Percentiles rank a stretch among this genome's conserved stretches.
Conservation (phyloP, 2,329 filamentous ascomycete species). For the Penicillium frequentans region DNA sequence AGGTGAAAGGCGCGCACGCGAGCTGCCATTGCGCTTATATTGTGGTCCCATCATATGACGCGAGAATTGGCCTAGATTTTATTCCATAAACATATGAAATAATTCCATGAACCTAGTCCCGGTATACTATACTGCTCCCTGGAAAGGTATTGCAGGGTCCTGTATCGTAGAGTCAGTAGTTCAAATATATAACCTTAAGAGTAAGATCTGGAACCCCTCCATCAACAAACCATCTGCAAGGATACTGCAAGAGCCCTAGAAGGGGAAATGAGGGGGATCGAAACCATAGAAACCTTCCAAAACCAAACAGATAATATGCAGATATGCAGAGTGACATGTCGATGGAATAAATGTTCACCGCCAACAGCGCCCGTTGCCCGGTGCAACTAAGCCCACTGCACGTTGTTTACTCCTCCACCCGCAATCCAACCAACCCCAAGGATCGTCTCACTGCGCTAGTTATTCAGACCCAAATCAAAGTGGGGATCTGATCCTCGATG, state of each 20-base stretch:
- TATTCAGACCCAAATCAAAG: conserved; percentile 12
- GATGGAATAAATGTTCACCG: conserved; percentile 20
- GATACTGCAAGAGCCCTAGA: conserved; percentile 3
- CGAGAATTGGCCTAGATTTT: not conserved
- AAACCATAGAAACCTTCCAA: not conserved
- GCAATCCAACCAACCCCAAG: conserved; percentile 28
- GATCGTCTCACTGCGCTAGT: conserved; percentile 21
- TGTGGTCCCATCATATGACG: not conserved
- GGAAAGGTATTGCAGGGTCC: not conserved
- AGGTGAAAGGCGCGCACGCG: not conserved
- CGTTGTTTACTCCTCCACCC: conserved; percentile 34
- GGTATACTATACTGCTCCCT: not conserved
- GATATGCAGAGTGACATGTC: conserved; percentile 5
- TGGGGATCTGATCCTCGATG: conserved; percentile 26
- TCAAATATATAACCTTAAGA: not conserved
- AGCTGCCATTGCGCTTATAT: not conserved
- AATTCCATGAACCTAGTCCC: not conserved
- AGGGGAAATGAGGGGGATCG: not conserved
- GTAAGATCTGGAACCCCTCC: not conserved
- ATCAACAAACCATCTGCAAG: conserved; percentile 3
- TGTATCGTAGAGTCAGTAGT: not conserved
- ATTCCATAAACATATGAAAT: not conserved
- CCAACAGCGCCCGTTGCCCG: conserved; percentile 30
- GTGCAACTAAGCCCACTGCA: conserved; percentile 29
- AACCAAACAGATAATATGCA: not conserved